Evolutionary conservation across 192 early-diverging fungal species (phyloP), one percentile per base, ranked within the genome.

Genomic region (Haplosporangium gracile): DNA sequence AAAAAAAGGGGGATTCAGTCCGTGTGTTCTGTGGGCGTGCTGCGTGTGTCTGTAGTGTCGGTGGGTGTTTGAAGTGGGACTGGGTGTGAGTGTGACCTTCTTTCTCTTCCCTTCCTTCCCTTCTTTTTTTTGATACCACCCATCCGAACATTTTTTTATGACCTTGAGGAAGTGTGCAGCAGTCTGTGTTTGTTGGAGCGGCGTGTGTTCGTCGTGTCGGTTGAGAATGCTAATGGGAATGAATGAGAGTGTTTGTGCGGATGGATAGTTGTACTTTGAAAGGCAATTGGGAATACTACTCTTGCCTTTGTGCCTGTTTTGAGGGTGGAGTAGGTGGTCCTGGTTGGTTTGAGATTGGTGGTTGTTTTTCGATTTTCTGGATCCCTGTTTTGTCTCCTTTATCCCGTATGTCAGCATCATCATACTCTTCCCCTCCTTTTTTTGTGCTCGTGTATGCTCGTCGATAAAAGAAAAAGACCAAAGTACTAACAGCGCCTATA

Each of bases 61-160:
- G 49, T 49, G 47, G 18, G 47, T 26, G 0, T 26, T 2, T 32
- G 26, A 11, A 10, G 4, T 11, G 3, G 26, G n/a, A 9, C n/a
- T 65, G 60, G 10, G 60, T 65, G 60, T 65, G 60, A 65, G 60
- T 65, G 60, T 65, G 60, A 65, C 60, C 60, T 65, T 32, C 7
- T 60, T 60, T 26, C 24, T 26, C n/a, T 10, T 60, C 9, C 26
- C 10, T 60, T 60, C 10, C n/a, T 9, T 60, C 2, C 15, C 15
- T 57, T 57, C 8, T n/a, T 57, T 57, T 55, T n/a, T 57, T 57
- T n/a, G 24, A 24, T 24, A 26, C 55, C n/a, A 26, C 10, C n/a
- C n/a, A 9, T 9, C 55, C 55, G 8, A 10, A 11, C 55, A 26
- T n/a, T 11, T 26, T n/a, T 26, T 26, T 2, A 11, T 9, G 22